Base-by-base conservation (phyloP, 768 basidiomycete species). In the Lactarius deliciosus region DNA sequence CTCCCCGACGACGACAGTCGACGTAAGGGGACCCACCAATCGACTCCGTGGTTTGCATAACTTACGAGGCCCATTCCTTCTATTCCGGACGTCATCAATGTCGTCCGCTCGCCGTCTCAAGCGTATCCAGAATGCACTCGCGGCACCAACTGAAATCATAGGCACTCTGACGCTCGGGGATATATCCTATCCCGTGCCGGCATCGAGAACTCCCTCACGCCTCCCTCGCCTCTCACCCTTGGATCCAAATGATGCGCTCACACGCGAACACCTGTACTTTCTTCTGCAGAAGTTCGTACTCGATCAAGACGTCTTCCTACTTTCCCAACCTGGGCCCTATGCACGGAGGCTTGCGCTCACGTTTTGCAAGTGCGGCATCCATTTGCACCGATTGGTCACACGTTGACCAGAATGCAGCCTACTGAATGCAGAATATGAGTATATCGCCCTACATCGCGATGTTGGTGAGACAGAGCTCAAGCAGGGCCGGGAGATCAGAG, bases 381-480 rank as follows among this genome's bases (percentile, higher is more conserved):
- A 32, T 64, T 18, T 38, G 1, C 5, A 10, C 25, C 6, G 22
- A 32, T 41, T 63, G 22, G 60, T 59, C 36, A 8, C 25, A 47
- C 11, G n/a, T 40, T 65, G 69, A 47, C 22, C 30, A 18, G 50
- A 25, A 28, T 9, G 32, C 38, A 86, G 85, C 68, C 47, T 87
- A 55, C 84, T 88, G 57, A 89, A 89, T 72, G 75, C 84, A 20
- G 87, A 88, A 74, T 89, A 88, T 69, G 87, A 89, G 71, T 85
- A 87, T 68, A 83, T 89, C 64, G 82, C 86, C 3, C 74, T 89
- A 6, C 87, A 89, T 73, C 75, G 86, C 61, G 87, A 89, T 72
- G 83, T 88, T 8, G 87, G 87, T n/a, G 87, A 88, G 72, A 88
- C 87, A 5, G 87, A 89, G 70, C 75, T 89, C 63, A 89, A 88